Percentiles rank a stretch among this genome's conserved stretches.
These are phyloP conservation scores for Skeletonema costatum DNA, from an alignment of 108 stramenopile genomes.

Conservation along the genomic window DNA sequence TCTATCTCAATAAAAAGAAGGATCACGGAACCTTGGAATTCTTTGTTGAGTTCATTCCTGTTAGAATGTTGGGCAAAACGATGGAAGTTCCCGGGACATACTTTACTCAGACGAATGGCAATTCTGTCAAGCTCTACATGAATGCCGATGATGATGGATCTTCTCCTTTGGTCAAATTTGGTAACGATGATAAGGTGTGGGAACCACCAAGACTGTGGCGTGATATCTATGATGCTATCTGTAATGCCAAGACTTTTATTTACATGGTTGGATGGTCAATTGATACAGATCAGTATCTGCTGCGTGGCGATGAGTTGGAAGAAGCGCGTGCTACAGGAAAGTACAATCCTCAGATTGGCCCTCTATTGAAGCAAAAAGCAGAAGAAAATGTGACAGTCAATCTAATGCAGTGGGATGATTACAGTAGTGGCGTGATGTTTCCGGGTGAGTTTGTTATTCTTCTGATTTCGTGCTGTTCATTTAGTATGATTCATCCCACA, in stretches of 20 bases:
- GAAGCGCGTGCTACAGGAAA: conserved; percentile 3
- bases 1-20: conserved; percentile 44
- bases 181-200: conserved; percentile 40
- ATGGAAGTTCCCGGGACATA: conserved; percentile 53
- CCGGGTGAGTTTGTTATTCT: background rate
- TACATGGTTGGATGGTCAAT: conserved; percentile 52
- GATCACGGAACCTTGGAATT: conserved; percentile 48
- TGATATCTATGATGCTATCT: conserved; percentile 55
- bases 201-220: conserved; percentile 38
- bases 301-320: conserved; percentile 44
- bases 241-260: conserved; percentile 49
- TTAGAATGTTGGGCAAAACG: conserved; percentile 28
- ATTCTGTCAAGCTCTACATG: conserved; percentile 52
- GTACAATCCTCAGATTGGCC: conserved; percentile 44
- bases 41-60: conserved; percentile 57
- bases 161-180: conserved; percentile 41
- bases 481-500: no score
- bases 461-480: no score
- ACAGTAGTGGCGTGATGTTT: conserved; percentile 32
- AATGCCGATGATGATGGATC: conserved; percentile 56
- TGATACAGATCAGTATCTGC: conserved; percentile 40
- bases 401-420: conserved; percentile 58
- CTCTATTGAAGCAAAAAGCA: conserved; percentile 43
- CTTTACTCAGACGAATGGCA: conserved; percentile 36
- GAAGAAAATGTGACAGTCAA: conserved; percentile 51